These are phyloP conservation scores for Hepatocystis sp. DNA, from an alignment of 169 alveolate genomes.

Conservation along the genomic window DNA sequence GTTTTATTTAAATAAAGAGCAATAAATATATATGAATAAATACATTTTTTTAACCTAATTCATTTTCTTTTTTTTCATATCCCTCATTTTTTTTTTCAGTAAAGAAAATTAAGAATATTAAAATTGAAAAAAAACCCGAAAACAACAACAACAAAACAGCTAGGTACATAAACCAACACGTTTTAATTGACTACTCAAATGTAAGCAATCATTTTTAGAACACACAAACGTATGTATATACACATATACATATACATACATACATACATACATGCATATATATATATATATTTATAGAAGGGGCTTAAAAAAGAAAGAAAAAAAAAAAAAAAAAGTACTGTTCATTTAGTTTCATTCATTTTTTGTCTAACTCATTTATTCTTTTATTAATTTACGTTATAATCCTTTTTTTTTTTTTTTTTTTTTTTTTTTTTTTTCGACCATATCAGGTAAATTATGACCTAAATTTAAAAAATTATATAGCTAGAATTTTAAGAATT, in stretches of 20 bases:
- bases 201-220: slow-evolving; percentile 19
- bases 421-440: slow-evolving; percentile 14
- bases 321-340: too few relatives aligned
- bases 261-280: slow-evolving; percentile 4
- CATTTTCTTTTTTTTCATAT: not conserved
- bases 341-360: too few relatives aligned
- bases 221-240: too few relatives aligned
- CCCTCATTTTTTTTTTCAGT: not conserved
- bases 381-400: too few relatives aligned
- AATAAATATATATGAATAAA: too few relatives aligned
- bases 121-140: slow-evolving; percentile 41
- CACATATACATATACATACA: too few relatives aligned
- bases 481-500: slow-evolving; percentile 59
- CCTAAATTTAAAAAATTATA: slow-evolving; percentile 64
- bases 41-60: too few relatives aligned
- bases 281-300: too few relatives aligned
- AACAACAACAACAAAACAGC: slow-evolving; percentile 17
- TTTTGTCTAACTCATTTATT: too few relatives aligned
- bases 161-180: slow-evolving; percentile 13
- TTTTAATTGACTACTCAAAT: slow-evolving; percentile 62
- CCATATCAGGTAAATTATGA: slow-evolving; percentile 64
- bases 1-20: too few relatives aligned
- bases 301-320: too few relatives aligned
- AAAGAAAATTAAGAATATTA: slow-evolving; percentile 62
- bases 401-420: too few relatives aligned